Base-by-base conservation (phyloP, 805 yeast species). In the Saccharomycopsis amapae region DNA sequence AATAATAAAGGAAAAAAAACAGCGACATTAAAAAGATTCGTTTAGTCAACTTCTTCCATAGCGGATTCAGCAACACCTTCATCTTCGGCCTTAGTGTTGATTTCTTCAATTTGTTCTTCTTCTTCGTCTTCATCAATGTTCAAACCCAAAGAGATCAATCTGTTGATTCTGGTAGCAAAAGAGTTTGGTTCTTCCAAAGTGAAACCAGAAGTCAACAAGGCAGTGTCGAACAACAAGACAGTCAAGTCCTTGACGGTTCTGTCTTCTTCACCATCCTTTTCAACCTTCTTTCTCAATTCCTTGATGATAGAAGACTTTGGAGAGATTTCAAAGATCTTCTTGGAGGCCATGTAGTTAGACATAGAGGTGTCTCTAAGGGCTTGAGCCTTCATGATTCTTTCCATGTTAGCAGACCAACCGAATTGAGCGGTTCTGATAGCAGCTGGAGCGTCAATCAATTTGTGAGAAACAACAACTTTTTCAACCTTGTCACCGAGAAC, bases 341-440 rank as follows among this genome's bases (percentile, higher is more conserved):
- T 93, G 47, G 98, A 93, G 40, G 97, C 84, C 99, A 93, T 93
- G 93, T 93, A 93, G 54, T 96, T 80, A 35, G 97, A 88, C 98
- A 93, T 93, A 60, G 95, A 78, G 60, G 95, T 85, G 71, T 93
- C 98, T 77, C 97, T 88, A 63, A 93, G 76, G 61, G 99, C 98
- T 78, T 93, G 99, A 53, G 98, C 98, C 79, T 93, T 93, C 99
- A 93, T 93, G 79, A 93, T 93, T 84, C 98, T 90, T 79, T 93
- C 99, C 98, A 93, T 93, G 79, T 93, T 93, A 64, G 99, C 99
- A 58, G 98, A 93, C 99, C 99, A 93, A 69, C 99, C 98, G 70
- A 93, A 93, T 77, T 93, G 97, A 59, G 97, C 97, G 59, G 98
- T 93, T 81, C 98, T 88, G 68, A 93, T 93, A 60, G 98, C 98